Evolutionary conservation across 495 filamentous ascomycete species (phyloP).

Genomic region (Bombardia bombarda): DNA sequence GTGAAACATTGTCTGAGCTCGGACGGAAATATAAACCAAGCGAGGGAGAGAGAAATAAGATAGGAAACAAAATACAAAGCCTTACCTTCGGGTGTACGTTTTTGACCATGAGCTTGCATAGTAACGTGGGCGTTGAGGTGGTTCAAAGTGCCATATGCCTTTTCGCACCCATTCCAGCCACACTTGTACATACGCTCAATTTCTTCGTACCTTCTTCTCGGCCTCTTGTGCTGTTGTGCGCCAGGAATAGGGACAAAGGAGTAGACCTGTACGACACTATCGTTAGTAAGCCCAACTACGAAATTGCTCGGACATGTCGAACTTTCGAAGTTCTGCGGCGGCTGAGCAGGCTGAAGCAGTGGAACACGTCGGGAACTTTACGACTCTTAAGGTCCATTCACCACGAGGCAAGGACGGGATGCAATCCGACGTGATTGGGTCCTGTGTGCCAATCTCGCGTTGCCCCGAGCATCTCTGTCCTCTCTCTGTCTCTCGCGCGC

Average conservation of each 20-base stretch:
- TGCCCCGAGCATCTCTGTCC: too few relatives aligned
- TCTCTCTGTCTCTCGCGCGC: too few relatives aligned
- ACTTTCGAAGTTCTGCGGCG: too few relatives aligned
- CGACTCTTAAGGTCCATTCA: too few relatives aligned
- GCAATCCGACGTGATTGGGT: too few relatives aligned
- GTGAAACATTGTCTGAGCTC: not conserved
- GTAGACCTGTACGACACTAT: conserved; percentile 59
- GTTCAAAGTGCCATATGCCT: conserved; percentile 94
- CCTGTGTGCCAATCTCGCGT: too few relatives aligned
- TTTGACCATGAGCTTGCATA: conserved; percentile 90
- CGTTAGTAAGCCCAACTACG: conserved; percentile 2
- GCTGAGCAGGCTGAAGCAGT: too few relatives aligned
- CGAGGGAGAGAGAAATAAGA: not conserved
- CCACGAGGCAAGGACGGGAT: too few relatives aligned
- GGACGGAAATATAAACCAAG: not conserved
- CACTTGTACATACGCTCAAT: conserved; percentile 99
- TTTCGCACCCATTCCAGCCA: conserved; percentile 96
- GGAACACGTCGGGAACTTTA: too few relatives aligned
- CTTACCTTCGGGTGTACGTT: conserved; percentile 95
- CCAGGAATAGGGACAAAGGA: conserved; percentile 98
- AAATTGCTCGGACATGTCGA: too few relatives aligned
- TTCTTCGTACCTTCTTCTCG: conserved; percentile 90
- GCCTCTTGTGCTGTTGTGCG: conserved; percentile 94
- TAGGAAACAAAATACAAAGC: conserved; percentile 1
- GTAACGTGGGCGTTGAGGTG: conserved; percentile 96